Evolutionary conservation across 805 yeast genomes (phyloP), one percentile per base, ranked within the genome.

Genomic region (Saccharomycopsis sp.): DNA sequence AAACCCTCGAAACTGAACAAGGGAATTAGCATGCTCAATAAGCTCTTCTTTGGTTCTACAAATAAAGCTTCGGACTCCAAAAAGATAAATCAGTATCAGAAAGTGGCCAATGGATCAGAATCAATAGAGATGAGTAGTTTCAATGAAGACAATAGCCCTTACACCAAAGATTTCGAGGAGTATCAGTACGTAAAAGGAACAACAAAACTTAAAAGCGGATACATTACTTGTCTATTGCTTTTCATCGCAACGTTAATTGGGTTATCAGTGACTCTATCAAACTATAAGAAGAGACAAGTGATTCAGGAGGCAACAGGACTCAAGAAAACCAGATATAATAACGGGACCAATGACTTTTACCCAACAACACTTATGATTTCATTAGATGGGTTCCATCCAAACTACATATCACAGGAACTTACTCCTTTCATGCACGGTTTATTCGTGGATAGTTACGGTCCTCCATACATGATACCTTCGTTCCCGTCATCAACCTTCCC

Each of bases 401-500:
- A 89, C 66, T 87, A 90, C 68, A 81, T 92, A 12, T 83, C 85
- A 1, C 65, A 78, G 3, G 72, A 75, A 19, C 66, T 77, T 34
- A 92, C 97, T 0, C 98, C 98, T 0, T 75, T 82, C 42, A 67
- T 92, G 68, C 84, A 87, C 66, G 70, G 75, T 8, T 69, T 92
- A 69, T 71, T 83, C 62, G 63, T 75, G 2, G 71, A 80, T 24
- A 78, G 75, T 2, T 79, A 75, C 55, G 86, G 85, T 15, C 83
- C 90, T 2, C 97, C 97, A 1, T 90, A 81, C 67, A 89, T 93
- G 93, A 72, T 73, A 7, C 96, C 97, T 1, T 80, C 90, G 1
- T 90, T 91, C 68, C 97, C 97, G 2, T 82, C 96, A 0, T 87
- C 89, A 23, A 88, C 97, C 0, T 89, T 89, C 65, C 94, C 97